Evolutionary conservation across 2,329 filamentous ascomycete species (phyloP), one percentile per base, ranked within the genome.

Genomic region (Pseudophaeomoniella oleicola): DNA sequence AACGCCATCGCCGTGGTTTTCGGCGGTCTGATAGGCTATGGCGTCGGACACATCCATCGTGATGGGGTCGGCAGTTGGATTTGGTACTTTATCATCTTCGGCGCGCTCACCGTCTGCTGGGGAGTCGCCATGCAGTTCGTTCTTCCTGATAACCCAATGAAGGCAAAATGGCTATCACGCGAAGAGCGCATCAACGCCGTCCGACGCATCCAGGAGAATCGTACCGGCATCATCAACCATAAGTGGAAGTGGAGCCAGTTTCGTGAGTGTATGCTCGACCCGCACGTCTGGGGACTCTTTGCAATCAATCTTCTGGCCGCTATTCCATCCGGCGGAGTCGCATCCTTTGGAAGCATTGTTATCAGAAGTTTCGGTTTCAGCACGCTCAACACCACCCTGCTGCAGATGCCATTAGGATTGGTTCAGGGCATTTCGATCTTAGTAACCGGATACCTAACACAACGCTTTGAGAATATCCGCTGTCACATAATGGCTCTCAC

Each of bases 41-140:
- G 58, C 1, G 63, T 66, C 22, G 62, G 60, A 4, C 57, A 63
- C 36, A 56, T 74, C 44, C n/a, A n/a, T n/a, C 59, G 63, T 29
- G 72, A 69, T 11, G 57, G 62, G 1, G 59, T 80, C 14, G 60
- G 67, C 0, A 69, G 67, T 0, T 81, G 76, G 76, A 72, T 71
- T 47, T 81, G 76, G 43, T 75, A 81, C 37, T 81, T 81, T 48
- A 54, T 82, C 12, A 67, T 81, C n/a, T 74, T 74, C 41, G 60
- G 61, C 5, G 61, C 69, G 1, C 59, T 78, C 9, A 78, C 72
- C 39, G 60, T 69, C 12, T 39, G 61, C 10, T 80, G 75, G 67
- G 76, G 71, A 2, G 62, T 78, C 5, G 54, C 72, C 9, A 69
- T 78, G 48, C 60, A 67, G 30, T 50, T 73, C 13, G 55, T 73